phyloP scores from a whole-genome alignment of 208 protist species.

The Trypanosoma rangeli region DNA sequence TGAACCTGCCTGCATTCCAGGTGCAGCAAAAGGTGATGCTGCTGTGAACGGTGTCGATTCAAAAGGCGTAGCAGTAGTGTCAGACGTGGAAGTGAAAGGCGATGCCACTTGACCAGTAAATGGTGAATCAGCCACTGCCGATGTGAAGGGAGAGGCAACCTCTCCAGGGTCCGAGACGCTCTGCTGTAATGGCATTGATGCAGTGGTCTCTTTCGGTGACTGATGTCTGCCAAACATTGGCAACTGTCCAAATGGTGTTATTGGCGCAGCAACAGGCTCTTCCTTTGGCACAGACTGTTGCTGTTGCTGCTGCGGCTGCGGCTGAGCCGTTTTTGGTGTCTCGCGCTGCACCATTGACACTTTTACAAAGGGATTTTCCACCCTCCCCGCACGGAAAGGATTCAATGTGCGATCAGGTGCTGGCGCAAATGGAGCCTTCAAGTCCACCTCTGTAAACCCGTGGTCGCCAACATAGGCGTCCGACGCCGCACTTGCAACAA shows the following conservation, averaged over 20 bases:
- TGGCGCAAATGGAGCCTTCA: slow-evolving; percentile 52
- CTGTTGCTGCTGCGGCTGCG: slow-evolving; percentile 20
- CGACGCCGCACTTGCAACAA: neutral
- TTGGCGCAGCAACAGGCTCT: slow-evolving; percentile 46
- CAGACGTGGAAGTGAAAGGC: slow-evolving; percentile 27
- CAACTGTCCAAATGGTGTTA: slow-evolving; percentile 78
- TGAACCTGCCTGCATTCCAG: slow-evolving; percentile 30
- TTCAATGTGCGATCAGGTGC: slow-evolving; percentile 43
- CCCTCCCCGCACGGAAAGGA: slow-evolving; percentile 43
- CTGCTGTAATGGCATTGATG: slow-evolving; percentile 11
- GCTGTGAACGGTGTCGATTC: slow-evolving; percentile 44
- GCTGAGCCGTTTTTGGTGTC: slow-evolving; percentile 20
- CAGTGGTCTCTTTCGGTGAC: slow-evolving; percentile 8
- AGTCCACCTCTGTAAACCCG: slow-evolving; percentile 18
- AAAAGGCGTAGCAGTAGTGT: slow-evolving; percentile 35
- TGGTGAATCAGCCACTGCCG: slow-evolving; percentile 30
- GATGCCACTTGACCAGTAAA: slow-evolving; percentile 32
- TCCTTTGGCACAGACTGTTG: slow-evolving; percentile 9
- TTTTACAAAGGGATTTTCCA: slow-evolving; percentile 48
- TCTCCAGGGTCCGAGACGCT: slow-evolving; percentile 13
- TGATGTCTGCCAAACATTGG: slow-evolving; percentile 71
- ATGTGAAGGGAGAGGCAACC: slow-evolving; percentile 66
- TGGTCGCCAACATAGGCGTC: slow-evolving; percentile 16
- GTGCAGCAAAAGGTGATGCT: slow-evolving; percentile 21
- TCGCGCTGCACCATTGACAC: slow-evolving; percentile 5